Evolutionary conservation across 345 rosid species (phyloP).

Genomic region (Populus ilicifolia): DNA sequence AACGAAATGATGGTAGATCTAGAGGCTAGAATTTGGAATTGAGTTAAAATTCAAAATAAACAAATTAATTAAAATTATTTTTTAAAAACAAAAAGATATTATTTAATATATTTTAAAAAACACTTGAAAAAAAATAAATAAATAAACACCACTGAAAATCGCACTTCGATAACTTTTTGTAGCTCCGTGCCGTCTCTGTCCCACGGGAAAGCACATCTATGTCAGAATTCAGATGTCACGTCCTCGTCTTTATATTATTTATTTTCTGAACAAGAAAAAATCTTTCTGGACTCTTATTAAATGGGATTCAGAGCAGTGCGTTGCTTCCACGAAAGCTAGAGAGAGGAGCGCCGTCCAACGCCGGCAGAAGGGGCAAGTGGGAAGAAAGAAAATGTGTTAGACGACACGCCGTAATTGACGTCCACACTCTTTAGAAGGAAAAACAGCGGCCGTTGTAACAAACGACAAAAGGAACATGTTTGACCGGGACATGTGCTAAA

Average conservation of each 20-base stretch:
- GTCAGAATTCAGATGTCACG: neutral
- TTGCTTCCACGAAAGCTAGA: conserved; percentile 23
- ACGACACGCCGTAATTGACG: conserved; percentile 23
- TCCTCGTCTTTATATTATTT: neutral
- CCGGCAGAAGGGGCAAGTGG: conserved; percentile 14
- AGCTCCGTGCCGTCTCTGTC: conserved; percentile 9
- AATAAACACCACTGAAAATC: neutral
- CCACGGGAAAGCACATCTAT: conserved; percentile 26
- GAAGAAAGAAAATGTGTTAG: neutral
- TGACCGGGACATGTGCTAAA: conserved; percentile 7
- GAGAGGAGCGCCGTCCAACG: conserved; percentile 25
- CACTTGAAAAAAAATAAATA: too few relatives aligned
- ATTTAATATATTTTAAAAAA: too few relatives aligned
- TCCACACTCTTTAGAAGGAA: neutral
- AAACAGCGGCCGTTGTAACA: conserved; percentile 18
- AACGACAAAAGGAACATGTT: conserved; percentile 3
- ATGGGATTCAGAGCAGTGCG: conserved; percentile 9
- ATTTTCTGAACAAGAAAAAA: neutral
- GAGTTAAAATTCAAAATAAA: too few relatives aligned
- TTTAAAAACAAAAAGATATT: too few relatives aligned
- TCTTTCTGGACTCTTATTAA: conserved; percentile 10
- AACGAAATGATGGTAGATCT: too few relatives aligned
- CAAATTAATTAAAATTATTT: too few relatives aligned
- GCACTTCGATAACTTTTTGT: neutral
- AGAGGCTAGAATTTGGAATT: too few relatives aligned